A percentile compares a stretch with the other conserved stretches of the same genome.
These are phyloP conservation scores for Pseudomassariella vexata DNA, from an alignment of 2,329 filamentous ascomycete species.

Conservation along the genomic window DNA sequence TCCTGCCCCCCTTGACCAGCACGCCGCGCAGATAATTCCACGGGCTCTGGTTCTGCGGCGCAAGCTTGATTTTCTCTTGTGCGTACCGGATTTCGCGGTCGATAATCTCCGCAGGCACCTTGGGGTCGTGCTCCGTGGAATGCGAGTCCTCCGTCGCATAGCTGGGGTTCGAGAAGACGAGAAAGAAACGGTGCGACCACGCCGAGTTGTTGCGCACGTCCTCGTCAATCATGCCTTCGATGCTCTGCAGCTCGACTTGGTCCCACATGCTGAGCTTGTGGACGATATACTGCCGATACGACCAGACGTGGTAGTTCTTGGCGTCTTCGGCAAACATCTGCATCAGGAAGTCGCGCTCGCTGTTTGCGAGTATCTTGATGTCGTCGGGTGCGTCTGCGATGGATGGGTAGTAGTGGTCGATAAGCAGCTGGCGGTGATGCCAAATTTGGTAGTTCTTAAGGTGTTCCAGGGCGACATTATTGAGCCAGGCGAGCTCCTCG, in stretches of 20 bases:
- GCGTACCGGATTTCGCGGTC: conserved; percentile 73
- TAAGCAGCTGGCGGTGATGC: conserved; percentile 64
- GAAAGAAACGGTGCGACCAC: conserved; percentile 94
- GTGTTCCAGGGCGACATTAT: conserved; percentile 72
- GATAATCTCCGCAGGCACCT: conserved; percentile 57
- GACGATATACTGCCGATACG: conserved; percentile 73
- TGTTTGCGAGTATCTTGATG: conserved; percentile 51
- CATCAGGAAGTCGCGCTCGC: conserved; percentile 70
- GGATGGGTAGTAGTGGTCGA: conserved; percentile 52
- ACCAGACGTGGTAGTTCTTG: conserved; percentile 99
- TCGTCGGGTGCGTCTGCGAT: conserved; percentile 54
- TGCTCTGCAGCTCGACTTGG: conserved; percentile 59
- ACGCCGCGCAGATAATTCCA: conserved; percentile 90
- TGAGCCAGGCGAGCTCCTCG: conserved; percentile 80
- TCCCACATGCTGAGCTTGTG: conserved; percentile 54
- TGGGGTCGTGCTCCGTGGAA: conserved; percentile 46
- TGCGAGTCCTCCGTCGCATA: conserved; percentile 39
- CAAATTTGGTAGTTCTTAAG: conserved; percentile 99
- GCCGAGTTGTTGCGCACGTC: conserved; percentile 96
- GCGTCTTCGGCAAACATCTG: conserved; percentile 78
- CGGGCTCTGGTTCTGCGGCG: conserved; percentile 88
- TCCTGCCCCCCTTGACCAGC: conserved; percentile 58
- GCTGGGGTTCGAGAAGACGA: conserved; percentile 68
- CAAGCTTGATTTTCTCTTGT: conserved; percentile 65
- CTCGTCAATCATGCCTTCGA: conserved; percentile 65